Base-by-base conservation (phyloP, 352 stramenopile species). In the Globisporangium paddicum region DNA sequence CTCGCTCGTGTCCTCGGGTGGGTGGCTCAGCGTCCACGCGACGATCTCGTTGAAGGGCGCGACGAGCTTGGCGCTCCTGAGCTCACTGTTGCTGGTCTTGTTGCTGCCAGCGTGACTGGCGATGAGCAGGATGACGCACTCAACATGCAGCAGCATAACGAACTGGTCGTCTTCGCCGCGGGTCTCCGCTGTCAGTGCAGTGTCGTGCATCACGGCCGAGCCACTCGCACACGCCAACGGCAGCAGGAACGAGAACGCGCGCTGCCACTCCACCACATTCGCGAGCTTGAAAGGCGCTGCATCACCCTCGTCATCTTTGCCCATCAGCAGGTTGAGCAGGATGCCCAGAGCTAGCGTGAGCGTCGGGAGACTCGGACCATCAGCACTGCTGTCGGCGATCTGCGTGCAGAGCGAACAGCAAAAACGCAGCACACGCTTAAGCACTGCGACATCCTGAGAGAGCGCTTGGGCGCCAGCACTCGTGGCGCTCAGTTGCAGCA, bases 121-220 rank as follows among this genome's bases (percentile, higher is more conserved):
- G 28, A 95, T 85, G 46, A 92, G 74, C 48, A 92, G 64, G 30
- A 95, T 65, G 23, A 89, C 73, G 58, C 77, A 90, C 4, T 79
- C 63, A 1, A 86, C 62, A 50, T 95, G 85, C 38, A 95, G 66
- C 38, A 93, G 63, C 81, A 93, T 82, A 9, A 90, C 70, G 50
- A 89, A 93, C 21, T 71, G 73, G 45, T 95, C 85, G 41, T 94
- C 85, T 63, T 91, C 81, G 28, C 80, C 79, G 5, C 79, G 75
- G 54, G 67, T 71, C 62, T 87, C 73, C 19, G 66, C 55, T 18
- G 64, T 72, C 11, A 89, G 57, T 18, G 71, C 58, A n/a, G 72
- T 60, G 47, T 93, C 71, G 5, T 46, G 56, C 61, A 74, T 71
- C 41, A 93, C 64, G 18, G 71, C 67, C 1, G 67, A 74, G 40